Evolutionary conservation across 2,329 filamentous ascomycete species (phyloP), one percentile per base, ranked within the genome.

Genomic region (Colletotrichum phormii): DNA sequence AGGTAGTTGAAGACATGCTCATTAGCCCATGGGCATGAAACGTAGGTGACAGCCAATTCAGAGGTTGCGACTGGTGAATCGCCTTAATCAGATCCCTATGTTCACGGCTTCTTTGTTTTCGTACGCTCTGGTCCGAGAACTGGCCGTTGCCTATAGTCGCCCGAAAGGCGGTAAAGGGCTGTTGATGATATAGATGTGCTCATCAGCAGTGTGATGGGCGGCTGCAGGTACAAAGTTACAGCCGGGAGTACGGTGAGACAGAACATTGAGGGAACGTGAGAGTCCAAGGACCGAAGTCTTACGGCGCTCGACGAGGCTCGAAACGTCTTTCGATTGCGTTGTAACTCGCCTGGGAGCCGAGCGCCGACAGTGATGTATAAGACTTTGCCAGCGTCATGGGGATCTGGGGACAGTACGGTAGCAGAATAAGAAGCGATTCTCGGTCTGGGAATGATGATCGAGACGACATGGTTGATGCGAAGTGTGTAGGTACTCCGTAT

Each of bases 201-300:
- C 13, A 26, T 33, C 5, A 33, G 24, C 31, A 7, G 29, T 31
- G n/a, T 33, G 18, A 62, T 54, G 54, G 46, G 24, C 26, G 24
- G 67, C 71, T 73, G 71, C 71, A 71, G 71, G 66, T 70, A 73
- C 71, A 54, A 53, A 70, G 61, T 22, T 57, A 61, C 55, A 61
- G 66, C 66, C 64, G 64, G 13, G 42, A 22, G 67, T 42, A 26
- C 31, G 29, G 61, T 54, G 31, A 54, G 61, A 64, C 61, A 64
- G 46, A 24, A 42, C 26, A 13, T 18, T 13, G 33, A 26, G 57
- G 11, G 12, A 54, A 49, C 31, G 46, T 33, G 49, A 54, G 54
- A 46, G 26, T 13, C 42, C 24, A 49, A 49, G 49, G 33, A 33
- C 18, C 42, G 18, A 49, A 62, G 31, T 24, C 62, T 42, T 55